A percentile compares a stretch with the other conserved stretches of the same genome.
Evolutionary conservation across 2,329 filamentous ascomycete genomes (phyloP).

Genomic region (Apiospora sp.): DNA sequence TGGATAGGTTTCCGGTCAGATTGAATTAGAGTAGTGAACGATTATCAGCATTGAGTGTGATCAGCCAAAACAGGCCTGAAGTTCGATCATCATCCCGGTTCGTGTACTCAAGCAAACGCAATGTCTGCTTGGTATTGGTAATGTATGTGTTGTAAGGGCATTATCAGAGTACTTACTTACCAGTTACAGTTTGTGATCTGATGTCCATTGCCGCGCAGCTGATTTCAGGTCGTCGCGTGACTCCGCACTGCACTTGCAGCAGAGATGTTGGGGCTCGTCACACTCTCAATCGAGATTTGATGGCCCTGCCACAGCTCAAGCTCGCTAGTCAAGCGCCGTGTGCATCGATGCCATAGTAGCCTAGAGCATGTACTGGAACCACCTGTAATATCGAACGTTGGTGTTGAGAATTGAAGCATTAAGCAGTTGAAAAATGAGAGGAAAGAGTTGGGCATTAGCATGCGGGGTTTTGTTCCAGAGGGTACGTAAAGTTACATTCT

Average conservation of each 20-base stretch:
- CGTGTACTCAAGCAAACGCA: neutral
- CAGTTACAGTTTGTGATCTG: neutral
- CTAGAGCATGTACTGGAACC: too few species aligned
- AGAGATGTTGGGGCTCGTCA: neutral
- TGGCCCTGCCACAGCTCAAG: too few species aligned
- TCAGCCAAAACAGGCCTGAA: constrained; percentile 16
- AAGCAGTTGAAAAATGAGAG: neutral
- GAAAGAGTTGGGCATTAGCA: neutral
- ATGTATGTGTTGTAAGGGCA: neutral
- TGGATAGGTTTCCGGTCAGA: neutral
- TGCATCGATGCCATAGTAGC: too few species aligned
- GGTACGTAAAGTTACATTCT: neutral
- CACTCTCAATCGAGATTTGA: neutral
- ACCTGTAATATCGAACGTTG: too few species aligned
- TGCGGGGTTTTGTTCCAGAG: neutral
- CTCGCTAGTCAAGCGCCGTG: too few species aligned
- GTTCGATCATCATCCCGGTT: constrained; percentile 19
- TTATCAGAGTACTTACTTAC: neutral
- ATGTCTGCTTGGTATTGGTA: neutral
- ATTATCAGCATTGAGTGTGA: constrained; percentile 9
- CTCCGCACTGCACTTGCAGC: neutral
- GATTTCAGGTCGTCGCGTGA: neutral
- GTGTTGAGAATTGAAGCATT: neutral
- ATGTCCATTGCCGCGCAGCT: neutral
- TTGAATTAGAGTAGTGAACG: constrained; percentile 16